These are phyloP conservation scores for Herpetospermum pedunculosum DNA, from an alignment of 306 rosid species.

Conservation along the genomic window DNA sequence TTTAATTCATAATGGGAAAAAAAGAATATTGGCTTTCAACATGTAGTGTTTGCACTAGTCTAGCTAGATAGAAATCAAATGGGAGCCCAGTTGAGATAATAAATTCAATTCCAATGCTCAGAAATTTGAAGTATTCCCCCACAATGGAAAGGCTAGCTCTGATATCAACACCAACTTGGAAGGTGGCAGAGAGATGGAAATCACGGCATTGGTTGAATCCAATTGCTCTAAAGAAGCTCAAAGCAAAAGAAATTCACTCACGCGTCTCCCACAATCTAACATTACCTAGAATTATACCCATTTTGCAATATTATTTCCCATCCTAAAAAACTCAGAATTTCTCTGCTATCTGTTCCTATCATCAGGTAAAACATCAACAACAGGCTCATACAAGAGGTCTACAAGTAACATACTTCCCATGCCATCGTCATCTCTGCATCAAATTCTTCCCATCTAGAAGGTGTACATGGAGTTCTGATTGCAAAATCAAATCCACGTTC, in stretches of 20 bases:
- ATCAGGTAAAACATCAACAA: not conserved
- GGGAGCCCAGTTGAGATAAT: not conserved
- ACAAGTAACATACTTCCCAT: constrained; percentile 68
- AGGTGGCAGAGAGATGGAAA: not conserved
- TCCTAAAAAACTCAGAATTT: not conserved
- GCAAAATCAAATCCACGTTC: constrained; percentile 77
- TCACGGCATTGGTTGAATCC: not conserved
- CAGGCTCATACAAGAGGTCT: not conserved
- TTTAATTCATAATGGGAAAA: not conserved
- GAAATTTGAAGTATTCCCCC: not conserved
- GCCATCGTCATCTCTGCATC: constrained; percentile 83
- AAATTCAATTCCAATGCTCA: not conserved
- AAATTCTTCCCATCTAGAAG: constrained; percentile 88
- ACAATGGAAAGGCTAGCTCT: not conserved
- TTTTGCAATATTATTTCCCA: not conserved
- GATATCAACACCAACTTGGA: not conserved
- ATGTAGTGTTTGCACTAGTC: not conserved
- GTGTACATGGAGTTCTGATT: constrained; percentile 78
- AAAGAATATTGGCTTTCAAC: not conserved
- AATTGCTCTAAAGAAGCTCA: not conserved
- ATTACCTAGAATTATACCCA: not conserved
- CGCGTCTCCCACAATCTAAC: not conserved
- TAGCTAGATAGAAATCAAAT: not conserved
- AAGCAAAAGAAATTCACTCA: not conserved
- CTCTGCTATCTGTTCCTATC: not conserved